Evolutionary conservation across 306 rosid genomes (phyloP).

Genomic region (Mucuna pruriens): DNA sequence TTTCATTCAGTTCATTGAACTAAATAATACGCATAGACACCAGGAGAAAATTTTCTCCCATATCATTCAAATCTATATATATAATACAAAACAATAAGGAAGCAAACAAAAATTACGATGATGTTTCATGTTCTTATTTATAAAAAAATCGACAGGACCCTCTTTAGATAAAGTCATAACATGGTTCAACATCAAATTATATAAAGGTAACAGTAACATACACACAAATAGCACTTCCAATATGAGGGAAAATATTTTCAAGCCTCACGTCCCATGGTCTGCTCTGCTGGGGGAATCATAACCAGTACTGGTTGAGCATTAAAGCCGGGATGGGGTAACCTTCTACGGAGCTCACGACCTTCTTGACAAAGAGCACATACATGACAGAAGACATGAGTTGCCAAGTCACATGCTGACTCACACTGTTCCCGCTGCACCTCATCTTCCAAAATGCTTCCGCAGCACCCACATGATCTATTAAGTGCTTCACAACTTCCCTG

Average conservation of each 20-base stretch:
- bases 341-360: slow-evolving; percentile 95
- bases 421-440: slow-evolving; percentile 78
- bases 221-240: slow-evolving; percentile 28
- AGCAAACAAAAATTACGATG: slow-evolving; percentile 17
- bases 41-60: slow-evolving; percentile 10
- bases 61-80: slow-evolving; percentile 5
- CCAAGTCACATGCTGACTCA: slow-evolving; percentile 78
- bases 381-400: slow-evolving; percentile 89
- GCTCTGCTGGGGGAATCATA: slow-evolving; percentile 92
- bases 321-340: slow-evolving; percentile 87
- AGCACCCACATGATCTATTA: slow-evolving; percentile 85
- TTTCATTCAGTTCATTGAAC: slow-evolving; percentile 18
- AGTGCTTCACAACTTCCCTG: slow-evolving; percentile 86
- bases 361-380: slow-evolving; percentile 92
- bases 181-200: slow-evolving; percentile 18
- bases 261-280: slow-evolving; percentile 79
- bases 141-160: slow-evolving; percentile 2
- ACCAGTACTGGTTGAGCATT: slow-evolving; percentile 76
- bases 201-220: slow-evolving; percentile 30
- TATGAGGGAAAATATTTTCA: slow-evolving; percentile 36
- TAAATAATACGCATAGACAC: slow-evolving; percentile 14
- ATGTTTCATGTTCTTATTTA: slow-evolving; percentile 27
- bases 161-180: slow-evolving; percentile 10
- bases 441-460: slow-evolving; percentile 70
- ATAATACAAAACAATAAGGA: slow-evolving; percentile 14